Base-by-base conservation (phyloP, 2,329 filamentous ascomycete genomes). In the Volutella citrinella region DNA sequence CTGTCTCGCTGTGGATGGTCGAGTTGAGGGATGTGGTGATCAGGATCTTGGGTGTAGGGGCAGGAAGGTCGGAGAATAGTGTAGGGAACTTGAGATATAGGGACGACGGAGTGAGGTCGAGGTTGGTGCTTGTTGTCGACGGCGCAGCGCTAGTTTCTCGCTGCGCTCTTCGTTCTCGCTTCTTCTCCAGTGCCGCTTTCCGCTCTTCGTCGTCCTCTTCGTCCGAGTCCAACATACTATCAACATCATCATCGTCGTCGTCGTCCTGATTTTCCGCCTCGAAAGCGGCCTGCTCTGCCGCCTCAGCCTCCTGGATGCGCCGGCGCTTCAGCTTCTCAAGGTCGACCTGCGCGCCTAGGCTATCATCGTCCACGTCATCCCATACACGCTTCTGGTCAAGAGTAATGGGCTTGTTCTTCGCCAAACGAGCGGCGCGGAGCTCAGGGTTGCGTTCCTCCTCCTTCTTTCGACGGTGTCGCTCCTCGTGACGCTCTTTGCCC, bases 21-120 rank as follows among this genome's bases (percentile, higher is more conserved):
- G 86, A 88, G 66, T 95, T 90, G 53, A 96, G 73, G 10, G 82
- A 86, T 7, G 93, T 97, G 1, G 93, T 98, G 55, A 98, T 77
- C 23, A 98, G 80, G 45, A 97, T 81, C 64, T 96, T 95, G 32
- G 93, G 90, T 39, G 65, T 64, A 36, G 69, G 74, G 29, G 70
- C 77, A 20, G 71, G 77, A 49, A 73, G 60, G 30, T 80, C 76
- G 40, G 66, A 69, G 54, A 83, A 83, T 21, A 83, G 70, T 2
- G 71, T 69, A 18, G 78, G 77, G 51, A 83, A 83, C 54, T 81
- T 80, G 46, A 71, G 64, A 11, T 76, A 65, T 22, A 82, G 66
- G 7, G 74, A 76, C 18, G 76, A 65, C 3, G 78, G 78, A 8
- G 78, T 80, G 28, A 81, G 64, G 48, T 82, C 79, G 42, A 82